These are phyloP conservation scores for Vaucheria bursata DNA, from an alignment of 352 stramenopile species.

Conservation along the genomic window DNA sequence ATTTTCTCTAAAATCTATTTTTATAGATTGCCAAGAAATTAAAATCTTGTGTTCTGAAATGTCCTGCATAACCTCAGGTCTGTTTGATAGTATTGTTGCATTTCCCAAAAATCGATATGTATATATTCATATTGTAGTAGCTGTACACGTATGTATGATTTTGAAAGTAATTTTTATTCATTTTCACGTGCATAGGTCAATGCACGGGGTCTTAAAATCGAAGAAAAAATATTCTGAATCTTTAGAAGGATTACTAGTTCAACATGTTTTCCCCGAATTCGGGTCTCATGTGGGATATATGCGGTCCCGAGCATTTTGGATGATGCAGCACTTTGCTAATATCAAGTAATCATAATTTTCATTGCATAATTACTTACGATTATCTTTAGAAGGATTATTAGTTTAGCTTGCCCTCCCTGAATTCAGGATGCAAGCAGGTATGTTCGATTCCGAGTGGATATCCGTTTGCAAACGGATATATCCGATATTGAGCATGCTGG, in stretches of 20 bases:
- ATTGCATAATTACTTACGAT: no score
- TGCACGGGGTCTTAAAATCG: slow-evolving; percentile 77
- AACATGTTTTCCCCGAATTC: slow-evolving; percentile 90
- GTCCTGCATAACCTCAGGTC: no score
- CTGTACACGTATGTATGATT: no score
- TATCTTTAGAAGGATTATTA: slow-evolving; percentile 78
- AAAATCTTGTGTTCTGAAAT: no score
- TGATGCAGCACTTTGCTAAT: slow-evolving; percentile 85
- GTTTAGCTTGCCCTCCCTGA: slow-evolving; percentile 58
- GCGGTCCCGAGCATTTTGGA: slow-evolving; percentile 84
- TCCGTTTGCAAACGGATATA: no score
- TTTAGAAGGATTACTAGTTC: slow-evolving; percentile 82
- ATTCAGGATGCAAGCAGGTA: slow-evolving; percentile 53
- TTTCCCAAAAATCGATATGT: no score
- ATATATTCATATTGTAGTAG: no score
- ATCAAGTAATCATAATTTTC: slow-evolving; percentile 70
- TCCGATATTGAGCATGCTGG: no score
- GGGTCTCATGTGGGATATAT: slow-evolving; percentile 74
- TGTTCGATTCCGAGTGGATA: background rate
- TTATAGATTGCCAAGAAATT: no score
- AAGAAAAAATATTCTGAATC: slow-evolving; percentile 84
- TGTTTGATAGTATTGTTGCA: no score
- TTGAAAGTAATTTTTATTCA: background rate
- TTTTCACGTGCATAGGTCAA: slow-evolving; percentile 48
- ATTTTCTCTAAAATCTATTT: no score